Conservation (phyloP, 2,329 filamentous ascomycete genomes). For the Colletotrichum tropicicola region DNA sequence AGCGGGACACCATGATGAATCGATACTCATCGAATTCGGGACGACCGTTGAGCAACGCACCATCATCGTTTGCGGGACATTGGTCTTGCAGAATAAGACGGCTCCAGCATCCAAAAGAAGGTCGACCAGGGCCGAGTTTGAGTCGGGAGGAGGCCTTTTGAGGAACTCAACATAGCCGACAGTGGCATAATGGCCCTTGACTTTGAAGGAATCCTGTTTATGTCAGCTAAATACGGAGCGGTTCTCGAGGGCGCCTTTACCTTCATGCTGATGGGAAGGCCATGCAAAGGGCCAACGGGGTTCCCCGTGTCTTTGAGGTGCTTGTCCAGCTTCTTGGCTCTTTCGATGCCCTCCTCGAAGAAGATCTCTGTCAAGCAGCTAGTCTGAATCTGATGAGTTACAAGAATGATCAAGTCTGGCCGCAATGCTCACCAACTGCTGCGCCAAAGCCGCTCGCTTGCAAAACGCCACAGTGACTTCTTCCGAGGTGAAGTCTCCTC, state of each 20-base stretch:
- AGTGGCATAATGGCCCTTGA: slow-evolving; percentile 59
- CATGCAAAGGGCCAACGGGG: slow-evolving; percentile 68
- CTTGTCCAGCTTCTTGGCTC: slow-evolving; percentile 55
- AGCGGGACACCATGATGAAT: no score
- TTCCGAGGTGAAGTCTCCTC: slow-evolving; percentile 32
- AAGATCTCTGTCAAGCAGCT: slow-evolving; percentile 58
- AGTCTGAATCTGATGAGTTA: slow-evolving; percentile 27
- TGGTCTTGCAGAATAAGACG: slow-evolving; percentile 76
- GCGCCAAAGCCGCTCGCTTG: slow-evolving; percentile 38
- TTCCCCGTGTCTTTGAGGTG: slow-evolving; percentile 47
- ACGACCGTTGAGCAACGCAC: no score
- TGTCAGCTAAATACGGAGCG: slow-evolving; percentile 37
- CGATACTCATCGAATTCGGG: no score
- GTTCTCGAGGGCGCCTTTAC: background rate
- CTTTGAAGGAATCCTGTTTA: slow-evolving; percentile 67
- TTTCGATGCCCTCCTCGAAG: slow-evolving; percentile 55
- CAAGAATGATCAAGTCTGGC: background rate
- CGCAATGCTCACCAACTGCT: slow-evolving; percentile 33
- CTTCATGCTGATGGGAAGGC: slow-evolving; percentile 58
- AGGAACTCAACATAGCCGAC: slow-evolving; percentile 65
- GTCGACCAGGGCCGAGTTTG: slow-evolving; percentile 65
- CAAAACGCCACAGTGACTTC: slow-evolving; percentile 37
- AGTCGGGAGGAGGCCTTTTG: slow-evolving; percentile 58
- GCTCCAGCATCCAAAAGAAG: slow-evolving; percentile 69
- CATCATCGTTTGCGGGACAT: slow-evolving; percentile 68